Percentiles rank a stretch among this genome's conserved stretches.
Evolutionary conservation across 208 protist genomes (phyloP).

Genomic region (Trypanosoma lewisi): DNA sequence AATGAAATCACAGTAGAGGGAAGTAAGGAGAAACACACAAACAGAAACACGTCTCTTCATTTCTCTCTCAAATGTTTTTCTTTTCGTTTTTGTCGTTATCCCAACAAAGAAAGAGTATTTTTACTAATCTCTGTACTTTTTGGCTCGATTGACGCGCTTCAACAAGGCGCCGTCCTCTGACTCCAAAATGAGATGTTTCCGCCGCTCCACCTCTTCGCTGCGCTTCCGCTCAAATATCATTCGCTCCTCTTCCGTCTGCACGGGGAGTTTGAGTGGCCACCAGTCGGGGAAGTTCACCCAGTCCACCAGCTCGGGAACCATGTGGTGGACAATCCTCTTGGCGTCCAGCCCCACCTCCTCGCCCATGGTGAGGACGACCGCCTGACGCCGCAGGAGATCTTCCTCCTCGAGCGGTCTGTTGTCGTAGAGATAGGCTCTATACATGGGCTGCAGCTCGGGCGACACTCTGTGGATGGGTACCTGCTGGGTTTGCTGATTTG

Average conservation of each 20-base stretch:
- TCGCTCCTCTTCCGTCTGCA: slow-evolving; percentile 77
- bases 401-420: slow-evolving; percentile 77
- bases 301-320: slow-evolving; percentile 82
- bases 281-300: slow-evolving; percentile 90
- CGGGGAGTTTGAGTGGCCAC: slow-evolving; percentile 82
- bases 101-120: background rate
- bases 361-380: slow-evolving; percentile 46
- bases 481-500: slow-evolving; percentile 73
- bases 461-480: slow-evolving; percentile 80
- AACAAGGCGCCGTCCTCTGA: slow-evolving; percentile 71
- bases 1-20: background rate
- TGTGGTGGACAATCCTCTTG: slow-evolving; percentile 71
- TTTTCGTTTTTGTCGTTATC: background rate
- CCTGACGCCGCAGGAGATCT: slow-evolving; percentile 45
- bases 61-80: too few species aligned
- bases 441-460: slow-evolving; percentile 83
- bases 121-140: slow-evolving; percentile 67
- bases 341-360: slow-evolving; percentile 72
- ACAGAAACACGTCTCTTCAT: too few species aligned
- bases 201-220: slow-evolving; percentile 73
- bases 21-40: background rate
- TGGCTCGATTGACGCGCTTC: slow-evolving; percentile 71
- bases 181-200: slow-evolving; percentile 58
- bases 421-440: slow-evolving; percentile 80
- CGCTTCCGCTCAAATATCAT: slow-evolving; percentile 75